A percentile compares a stretch with the other conserved stretches of the same genome.
These are phyloP conservation scores for Globisporangium viniferum DNA, from an alignment of 352 stramenopile genomes.

Conservation along the genomic window DNA sequence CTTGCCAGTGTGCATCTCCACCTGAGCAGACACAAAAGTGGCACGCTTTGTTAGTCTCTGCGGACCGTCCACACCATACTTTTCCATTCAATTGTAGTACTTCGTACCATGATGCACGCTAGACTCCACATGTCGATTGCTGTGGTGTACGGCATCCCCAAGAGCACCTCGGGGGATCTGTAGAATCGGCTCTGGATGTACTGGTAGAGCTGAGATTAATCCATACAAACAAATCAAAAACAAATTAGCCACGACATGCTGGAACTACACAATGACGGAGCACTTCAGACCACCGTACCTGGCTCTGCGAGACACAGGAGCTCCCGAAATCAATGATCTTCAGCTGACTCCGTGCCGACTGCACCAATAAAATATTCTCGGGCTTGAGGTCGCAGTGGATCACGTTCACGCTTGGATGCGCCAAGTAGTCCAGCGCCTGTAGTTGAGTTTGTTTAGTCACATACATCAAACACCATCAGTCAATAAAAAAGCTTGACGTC, in stretches of 20 bases:
- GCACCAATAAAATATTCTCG: conserved; percentile 97
- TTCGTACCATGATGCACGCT: conserved; percentile 69
- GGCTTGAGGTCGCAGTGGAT: conserved; percentile 99
- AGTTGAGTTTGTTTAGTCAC: not conserved
- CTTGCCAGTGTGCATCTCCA: conserved; percentile 98
- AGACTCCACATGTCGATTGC: conserved; percentile 91
- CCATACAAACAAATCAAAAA: not conserved
- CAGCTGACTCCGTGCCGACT: conserved; percentile 93
- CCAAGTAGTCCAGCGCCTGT: conserved; percentile 83
- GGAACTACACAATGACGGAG: too few species aligned
- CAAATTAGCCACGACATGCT: not conserved
- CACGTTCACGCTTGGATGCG: conserved; percentile 91
- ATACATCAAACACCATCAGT: not conserved
- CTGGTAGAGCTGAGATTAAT: conserved; percentile 86
- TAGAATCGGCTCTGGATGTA: conserved; percentile 99
- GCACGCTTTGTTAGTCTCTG: not conserved
- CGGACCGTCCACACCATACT: not conserved
- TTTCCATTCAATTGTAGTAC: not conserved
- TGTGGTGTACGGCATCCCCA: conserved; percentile 78
- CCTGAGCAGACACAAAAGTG: not conserved
- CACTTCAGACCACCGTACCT: conserved; percentile 28
- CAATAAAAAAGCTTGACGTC: not conserved
- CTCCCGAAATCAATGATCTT: conserved; percentile 99
- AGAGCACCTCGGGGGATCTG: conserved; percentile 85
- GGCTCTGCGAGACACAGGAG: conserved; percentile 93